Base-by-base conservation (phyloP, 192 early-diverging fungal species). In the Podila epigama region DNA sequence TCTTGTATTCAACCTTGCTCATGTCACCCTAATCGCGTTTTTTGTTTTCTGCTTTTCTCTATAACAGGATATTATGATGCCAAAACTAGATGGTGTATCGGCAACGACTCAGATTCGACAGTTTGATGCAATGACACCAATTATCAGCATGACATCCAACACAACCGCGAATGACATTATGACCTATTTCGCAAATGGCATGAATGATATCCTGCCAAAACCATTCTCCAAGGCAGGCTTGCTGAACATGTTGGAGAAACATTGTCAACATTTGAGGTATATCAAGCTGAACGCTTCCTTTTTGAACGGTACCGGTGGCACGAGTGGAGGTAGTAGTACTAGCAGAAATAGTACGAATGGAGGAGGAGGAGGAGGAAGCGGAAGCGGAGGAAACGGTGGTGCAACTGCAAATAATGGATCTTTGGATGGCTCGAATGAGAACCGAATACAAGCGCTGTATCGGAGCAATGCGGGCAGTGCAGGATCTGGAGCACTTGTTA, bases 71-170 rank as follows among this genome's bases (percentile, higher is more conserved):
- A 90, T 91, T 54, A 79, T 88, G 29, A 92, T 92, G 88, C 91
- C 91, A 3, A 87, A 87, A 12, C 66, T 92, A 34, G 85, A 91
- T 70, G 92, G 92, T 28, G 84, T 92, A 22, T 80, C 83, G 15
- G 91, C 91, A 4, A 92, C 92, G 11, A 77, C 79, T n/a, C 85
- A 82, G 25, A 92, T 93, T 40, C 85, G 92, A 35, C 87, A 89
- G 66, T 91, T 89, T 75, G 90, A 93, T 68, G 70, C 78, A 9
- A 66, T 79, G 50, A 92, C 90, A 5, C 91, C 91, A 1, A 92
- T 93, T 39, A 89, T 93, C 56, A 86, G 86, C 25, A 93, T 93
- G 92, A 93, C 92, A 7, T 85, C 86, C 0, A 91, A 89, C 62
- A 90, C 84, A 3, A 85, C 89, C 0, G 83, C 83, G 22, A 83